Conservation (phyloP, 2,329 filamentous ascomycete genomes). For the Hypocreales sp. region DNA sequence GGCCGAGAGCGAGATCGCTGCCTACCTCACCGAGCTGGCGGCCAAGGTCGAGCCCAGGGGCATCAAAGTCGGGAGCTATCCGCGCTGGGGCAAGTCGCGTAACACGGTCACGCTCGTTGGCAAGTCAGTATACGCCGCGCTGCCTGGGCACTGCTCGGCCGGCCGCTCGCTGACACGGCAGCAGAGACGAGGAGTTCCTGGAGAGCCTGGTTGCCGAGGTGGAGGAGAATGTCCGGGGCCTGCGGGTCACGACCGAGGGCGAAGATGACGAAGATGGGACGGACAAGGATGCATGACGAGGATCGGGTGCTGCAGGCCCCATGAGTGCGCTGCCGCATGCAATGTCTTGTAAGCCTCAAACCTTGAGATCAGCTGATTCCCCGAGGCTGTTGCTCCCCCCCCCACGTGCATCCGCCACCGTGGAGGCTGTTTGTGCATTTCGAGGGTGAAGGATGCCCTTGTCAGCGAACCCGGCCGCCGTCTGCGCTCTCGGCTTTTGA, state of each 20-base stretch:
- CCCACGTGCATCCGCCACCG: too few species aligned
- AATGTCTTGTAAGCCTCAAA: too few species aligned
- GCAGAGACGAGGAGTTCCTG: slow-evolving; percentile 58
- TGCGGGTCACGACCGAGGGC: slow-evolving; percentile 53
- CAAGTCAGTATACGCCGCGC: slow-evolving; percentile 16
- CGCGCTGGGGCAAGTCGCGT: slow-evolving; percentile 70
- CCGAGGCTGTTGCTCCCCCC: too few species aligned
- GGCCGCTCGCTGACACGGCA: too few species aligned
- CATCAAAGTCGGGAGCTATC: slow-evolving; percentile 91
- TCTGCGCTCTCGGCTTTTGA: too few species aligned
- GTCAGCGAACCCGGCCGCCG: too few species aligned
- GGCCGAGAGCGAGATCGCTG: slow-evolving; percentile 72
- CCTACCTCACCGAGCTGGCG: slow-evolving; percentile 68
- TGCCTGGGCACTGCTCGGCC: neutral
- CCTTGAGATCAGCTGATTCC: too few species aligned
- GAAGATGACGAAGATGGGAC: slow-evolving; percentile 39
- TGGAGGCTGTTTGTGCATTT: too few species aligned
- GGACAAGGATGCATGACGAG: slow-evolving; percentile 2
- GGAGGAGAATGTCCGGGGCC: slow-evolving; percentile 58
- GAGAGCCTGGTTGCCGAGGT: slow-evolving; percentile 70
- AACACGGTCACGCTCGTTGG: slow-evolving; percentile 87
- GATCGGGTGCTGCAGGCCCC: too few species aligned
- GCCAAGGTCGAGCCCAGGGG: slow-evolving; percentile 56
- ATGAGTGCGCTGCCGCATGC: too few species aligned
- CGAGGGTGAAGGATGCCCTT: too few species aligned